Evolutionary conservation across 345 rosid genomes (phyloP), one percentile per base, ranked within the genome.

Genomic region (Acer saccharum): DNA sequence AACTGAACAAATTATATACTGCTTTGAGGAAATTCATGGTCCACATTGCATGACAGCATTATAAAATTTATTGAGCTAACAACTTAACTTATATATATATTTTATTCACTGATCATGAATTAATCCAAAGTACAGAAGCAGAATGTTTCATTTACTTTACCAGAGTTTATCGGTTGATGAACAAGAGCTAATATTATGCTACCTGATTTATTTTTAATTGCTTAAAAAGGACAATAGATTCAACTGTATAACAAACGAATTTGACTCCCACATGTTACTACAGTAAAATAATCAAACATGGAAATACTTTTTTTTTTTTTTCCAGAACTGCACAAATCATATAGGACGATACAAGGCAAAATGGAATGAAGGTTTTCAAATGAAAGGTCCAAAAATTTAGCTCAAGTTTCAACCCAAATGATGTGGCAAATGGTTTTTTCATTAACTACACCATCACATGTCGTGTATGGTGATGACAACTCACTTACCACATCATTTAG

Each of bases 21-120:
- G 16, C 29, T 10, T 7, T 9, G 32, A 44, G 2, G 65, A 27
- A 32, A 58, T 71, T 62, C 8, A 65, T 55, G 57, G 77, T 71
- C 79, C 79, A 46, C 68, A 32, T 46, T n/a, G 20, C n/a, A 9
- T 41, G 18, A 63, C 57, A 72, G 6, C 44, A n/a, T 0, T 27
- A 60, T 52, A 58, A 41, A 72, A 68, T 72, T 70, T 20, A 82
- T 80, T 80, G 76, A 82, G 58, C 82, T 64, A 82, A 71, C 79
- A 29, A 48, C 46, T 32, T 2, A 52, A 18, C 29, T 7, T 41
- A 0, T 10, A 21, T 10, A 23, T 20, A 25, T 63, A 10, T 1
- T 27, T 10, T 13, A 21, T 4, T 29, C 57, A 44, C 7, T 64
- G 7, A 64, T 29, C 32, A 17, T 35, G 8, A 60, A 23, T 1